These are phyloP conservation scores for Cladophialophora carrionii DNA, from an alignment of 2,329 filamentous ascomycete species.

Conservation along the genomic window DNA sequence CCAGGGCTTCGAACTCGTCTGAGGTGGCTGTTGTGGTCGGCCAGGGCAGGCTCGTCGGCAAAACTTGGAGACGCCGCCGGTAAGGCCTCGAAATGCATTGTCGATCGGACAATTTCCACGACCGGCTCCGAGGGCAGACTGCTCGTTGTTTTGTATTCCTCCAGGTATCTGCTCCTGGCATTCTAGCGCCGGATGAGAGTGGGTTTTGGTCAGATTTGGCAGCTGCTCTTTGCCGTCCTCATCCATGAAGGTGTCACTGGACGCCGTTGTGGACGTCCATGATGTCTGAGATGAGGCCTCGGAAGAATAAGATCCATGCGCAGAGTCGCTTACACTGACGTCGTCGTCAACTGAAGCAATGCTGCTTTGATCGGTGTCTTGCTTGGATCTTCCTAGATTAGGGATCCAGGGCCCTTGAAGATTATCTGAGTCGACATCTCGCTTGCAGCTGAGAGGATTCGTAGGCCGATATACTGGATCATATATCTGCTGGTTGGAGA, in stretches of 20 bases:
- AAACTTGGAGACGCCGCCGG: conserved; percentile 10
- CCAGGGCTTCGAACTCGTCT: conserved; percentile 1
- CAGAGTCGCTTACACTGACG: conserved; percentile 30
- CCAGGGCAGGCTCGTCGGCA: background rate
- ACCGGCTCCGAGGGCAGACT: background rate
- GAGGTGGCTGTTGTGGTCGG: background rate
- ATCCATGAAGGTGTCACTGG: conserved; percentile 23
- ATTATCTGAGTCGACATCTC: conserved; percentile 25
- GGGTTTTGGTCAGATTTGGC: conserved; percentile 7
- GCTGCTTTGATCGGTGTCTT: conserved; percentile 28
- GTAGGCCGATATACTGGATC: conserved; percentile 2
- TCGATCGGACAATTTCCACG: background rate
- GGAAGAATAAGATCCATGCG: conserved; percentile 29
- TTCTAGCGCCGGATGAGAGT: conserved; percentile 17
- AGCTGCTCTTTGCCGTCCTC: conserved; percentile 28
- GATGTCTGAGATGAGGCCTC: conserved; percentile 29
- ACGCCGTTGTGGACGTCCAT: conserved; percentile 29
- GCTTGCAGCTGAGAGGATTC: conserved; percentile 8
- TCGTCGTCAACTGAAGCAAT: conserved; percentile 26
- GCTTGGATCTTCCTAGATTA: conserved; percentile 10
- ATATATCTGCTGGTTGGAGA: conserved; percentile 17
- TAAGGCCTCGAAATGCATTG: conserved; percentile 13
- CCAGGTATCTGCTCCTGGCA: conserved; percentile 21
- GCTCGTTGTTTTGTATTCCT: conserved; percentile 18
- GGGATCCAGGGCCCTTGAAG: conserved; percentile 1